phyloP scores from a whole-genome alignment of 805 yeast species.

The Metschnikowia lachancei region DNA sequence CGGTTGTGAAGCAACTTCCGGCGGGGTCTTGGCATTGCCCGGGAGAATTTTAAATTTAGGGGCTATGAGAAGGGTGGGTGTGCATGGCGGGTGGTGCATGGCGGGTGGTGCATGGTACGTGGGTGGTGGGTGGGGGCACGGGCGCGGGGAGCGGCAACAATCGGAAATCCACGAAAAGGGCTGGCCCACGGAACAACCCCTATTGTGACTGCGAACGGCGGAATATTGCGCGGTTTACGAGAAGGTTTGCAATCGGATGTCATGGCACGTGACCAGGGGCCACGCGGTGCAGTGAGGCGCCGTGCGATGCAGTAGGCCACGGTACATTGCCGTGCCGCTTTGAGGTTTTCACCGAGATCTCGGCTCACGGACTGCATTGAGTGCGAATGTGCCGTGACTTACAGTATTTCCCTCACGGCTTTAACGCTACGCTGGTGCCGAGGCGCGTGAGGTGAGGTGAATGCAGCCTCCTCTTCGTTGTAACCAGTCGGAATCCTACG shows the following conservation, averaged over 20 bases:
- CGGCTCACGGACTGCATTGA: not conserved
- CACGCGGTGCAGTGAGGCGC: no score
- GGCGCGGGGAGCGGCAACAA: not conserved
- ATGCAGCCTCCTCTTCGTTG: no score
- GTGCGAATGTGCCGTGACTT: not conserved
- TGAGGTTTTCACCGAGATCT: not conserved
- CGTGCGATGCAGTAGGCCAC: no score
- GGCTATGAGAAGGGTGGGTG: not conserved
- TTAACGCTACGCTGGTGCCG: not conserved
- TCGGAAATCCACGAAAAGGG: not conserved
- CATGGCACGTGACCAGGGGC: not conserved
- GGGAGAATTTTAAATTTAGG: not conserved
- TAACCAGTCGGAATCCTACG: no score
- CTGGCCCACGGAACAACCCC: slow-evolving; percentile 2
- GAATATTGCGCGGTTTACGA: not conserved
- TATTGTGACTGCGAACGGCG: not conserved
- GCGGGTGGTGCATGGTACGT: no score
- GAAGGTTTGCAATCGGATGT: not conserved
- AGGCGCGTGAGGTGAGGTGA: no score
- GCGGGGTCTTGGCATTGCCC: not conserved
- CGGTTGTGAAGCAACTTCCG: not conserved
- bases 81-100: no score
- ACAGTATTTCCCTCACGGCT: not conserved
- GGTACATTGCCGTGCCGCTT: not conserved
- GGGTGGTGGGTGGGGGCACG: no score